Percentiles rank a stretch among this genome's conserved stretches.
Evolutionary conservation across 257 asterid genomes (phyloP).

Genomic region (Forsythia viridissima): DNA sequence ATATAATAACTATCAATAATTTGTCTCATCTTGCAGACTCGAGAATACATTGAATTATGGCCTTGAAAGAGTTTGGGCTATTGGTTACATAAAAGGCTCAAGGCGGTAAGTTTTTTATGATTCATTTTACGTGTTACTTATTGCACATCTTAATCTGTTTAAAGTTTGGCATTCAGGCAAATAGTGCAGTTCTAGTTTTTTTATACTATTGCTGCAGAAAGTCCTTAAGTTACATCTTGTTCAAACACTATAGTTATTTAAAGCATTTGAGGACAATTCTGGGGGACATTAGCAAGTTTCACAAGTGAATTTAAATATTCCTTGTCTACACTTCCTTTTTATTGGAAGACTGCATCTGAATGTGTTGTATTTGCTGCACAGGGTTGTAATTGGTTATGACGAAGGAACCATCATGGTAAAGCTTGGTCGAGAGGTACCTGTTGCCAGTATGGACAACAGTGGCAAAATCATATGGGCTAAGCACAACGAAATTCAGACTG

Average conservation of each 20-base stretch:
- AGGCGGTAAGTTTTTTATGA: constrained; percentile 61
- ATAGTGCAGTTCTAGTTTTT: neutral
- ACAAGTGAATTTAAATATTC: constrained; percentile 3
- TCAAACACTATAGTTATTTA: neutral
- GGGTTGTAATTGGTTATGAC: constrained; percentile 97
- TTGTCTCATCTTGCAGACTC: constrained; percentile 56
- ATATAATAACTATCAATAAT: constrained; percentile 23
- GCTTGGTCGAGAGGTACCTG: constrained; percentile 96
- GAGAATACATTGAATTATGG: constrained; percentile 98
- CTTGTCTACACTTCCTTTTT: neutral
- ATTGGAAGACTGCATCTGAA: constrained; percentile 16
- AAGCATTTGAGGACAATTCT: constrained; percentile 2
- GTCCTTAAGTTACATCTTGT: constrained; percentile 1
- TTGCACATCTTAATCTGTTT: constrained; percentile 2
- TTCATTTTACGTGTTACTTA: constrained; percentile 19
- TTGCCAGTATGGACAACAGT: constrained; percentile 94
- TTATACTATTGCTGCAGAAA: constrained; percentile 3
- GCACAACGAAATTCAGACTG: constrained; percentile 97
- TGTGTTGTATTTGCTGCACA: constrained; percentile 35
- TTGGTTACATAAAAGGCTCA: constrained; percentile 89
- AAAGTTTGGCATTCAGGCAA: constrained; percentile 6
- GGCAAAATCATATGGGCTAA: constrained; percentile 98
- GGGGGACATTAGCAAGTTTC: constrained; percentile 8
- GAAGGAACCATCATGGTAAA: constrained; percentile 99
- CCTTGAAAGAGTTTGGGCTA: constrained; percentile 98